Evolutionary conservation across 345 rosid genomes (phyloP).

Genomic region (Populus davidiana): DNA sequence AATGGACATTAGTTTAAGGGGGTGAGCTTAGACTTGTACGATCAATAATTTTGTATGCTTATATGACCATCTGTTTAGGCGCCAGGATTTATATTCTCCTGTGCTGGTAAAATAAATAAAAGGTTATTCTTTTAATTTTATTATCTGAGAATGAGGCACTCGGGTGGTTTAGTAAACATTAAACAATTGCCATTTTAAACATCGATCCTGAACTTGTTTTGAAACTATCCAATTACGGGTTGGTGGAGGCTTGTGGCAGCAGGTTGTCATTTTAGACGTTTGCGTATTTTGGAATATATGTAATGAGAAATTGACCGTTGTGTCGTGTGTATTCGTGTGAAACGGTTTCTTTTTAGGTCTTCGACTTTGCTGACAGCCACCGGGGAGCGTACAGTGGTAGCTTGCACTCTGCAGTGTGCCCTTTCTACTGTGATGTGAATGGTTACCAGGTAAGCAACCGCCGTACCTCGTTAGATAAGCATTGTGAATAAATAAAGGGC

Average conservation of each 20-base stretch:
- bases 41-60: neutral
- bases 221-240: neutral
- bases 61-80: neutral
- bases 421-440: slow-evolving; percentile 36
- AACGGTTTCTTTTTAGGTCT: slow-evolving; percentile 19
- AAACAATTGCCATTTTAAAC: neutral
- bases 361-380: slow-evolving; percentile 36
- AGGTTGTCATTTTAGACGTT: neutral
- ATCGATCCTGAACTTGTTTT: neutral
- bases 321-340: neutral
- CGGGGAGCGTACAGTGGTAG: slow-evolving; percentile 33
- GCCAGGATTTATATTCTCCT: no score
- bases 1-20: neutral
- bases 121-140: neutral
- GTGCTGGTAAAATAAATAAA: neutral
- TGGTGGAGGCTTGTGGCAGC: neutral
- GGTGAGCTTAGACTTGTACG: neutral
- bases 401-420: slow-evolving; percentile 31
- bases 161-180: neutral
- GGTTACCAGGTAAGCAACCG: slow-evolving; percentile 28
- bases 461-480: neutral
- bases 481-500: neutral
- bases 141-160: neutral
- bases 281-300: neutral
- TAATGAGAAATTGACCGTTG: slow-evolving; percentile 6